These are phyloP conservation scores for Aspergillus asperescens DNA, from an alignment of 495 filamentous ascomycete species.

Conservation along the genomic window DNA sequence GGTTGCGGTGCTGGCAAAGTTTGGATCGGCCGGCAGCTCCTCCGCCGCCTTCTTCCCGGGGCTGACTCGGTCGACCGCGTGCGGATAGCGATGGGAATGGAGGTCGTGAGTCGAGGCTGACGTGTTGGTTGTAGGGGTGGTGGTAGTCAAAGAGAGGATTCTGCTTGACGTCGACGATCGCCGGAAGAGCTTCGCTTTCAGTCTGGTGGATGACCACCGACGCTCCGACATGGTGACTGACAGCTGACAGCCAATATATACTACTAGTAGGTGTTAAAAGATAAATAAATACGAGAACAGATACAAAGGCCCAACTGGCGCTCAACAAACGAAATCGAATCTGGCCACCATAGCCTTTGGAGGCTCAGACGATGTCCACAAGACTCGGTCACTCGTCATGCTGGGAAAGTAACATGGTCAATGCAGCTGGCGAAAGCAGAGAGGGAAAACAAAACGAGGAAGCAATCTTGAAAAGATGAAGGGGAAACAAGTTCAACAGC, in stretches of 20 bases:
- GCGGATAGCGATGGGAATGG: background rate
- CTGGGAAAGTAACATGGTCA: background rate
- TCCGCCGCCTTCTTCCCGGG: slow-evolving; percentile 9
- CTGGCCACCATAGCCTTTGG: slow-evolving; percentile 2
- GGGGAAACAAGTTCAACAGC: no score
- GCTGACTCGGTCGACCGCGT: background rate
- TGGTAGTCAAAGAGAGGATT: slow-evolving; percentile 20
- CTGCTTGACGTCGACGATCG: slow-evolving; percentile 35
- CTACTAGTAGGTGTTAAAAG: no score
- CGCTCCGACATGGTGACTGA: slow-evolving; percentile 30
- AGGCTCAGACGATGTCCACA: slow-evolving; percentile 12
- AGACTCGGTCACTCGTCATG: slow-evolving; percentile 1
- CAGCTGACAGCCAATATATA: no score
- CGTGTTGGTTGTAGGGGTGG: slow-evolving; percentile 6
- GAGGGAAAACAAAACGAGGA: no score
- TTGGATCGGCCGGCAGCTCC: slow-evolving; percentile 12
- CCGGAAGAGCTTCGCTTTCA: slow-evolving; percentile 37
- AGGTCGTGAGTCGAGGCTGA: slow-evolving; percentile 6
- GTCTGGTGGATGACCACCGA: slow-evolving; percentile 32
- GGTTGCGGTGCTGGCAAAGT: background rate
- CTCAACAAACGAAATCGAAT: slow-evolving; percentile 1
- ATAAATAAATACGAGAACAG: background rate
- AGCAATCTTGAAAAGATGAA: background rate
- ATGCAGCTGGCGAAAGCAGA: background rate
- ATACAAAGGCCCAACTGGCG: slow-evolving; percentile 1